Evolutionary conservation across 768 basidiomycete species (phyloP).

Genomic region (Amanita phalloides): DNA sequence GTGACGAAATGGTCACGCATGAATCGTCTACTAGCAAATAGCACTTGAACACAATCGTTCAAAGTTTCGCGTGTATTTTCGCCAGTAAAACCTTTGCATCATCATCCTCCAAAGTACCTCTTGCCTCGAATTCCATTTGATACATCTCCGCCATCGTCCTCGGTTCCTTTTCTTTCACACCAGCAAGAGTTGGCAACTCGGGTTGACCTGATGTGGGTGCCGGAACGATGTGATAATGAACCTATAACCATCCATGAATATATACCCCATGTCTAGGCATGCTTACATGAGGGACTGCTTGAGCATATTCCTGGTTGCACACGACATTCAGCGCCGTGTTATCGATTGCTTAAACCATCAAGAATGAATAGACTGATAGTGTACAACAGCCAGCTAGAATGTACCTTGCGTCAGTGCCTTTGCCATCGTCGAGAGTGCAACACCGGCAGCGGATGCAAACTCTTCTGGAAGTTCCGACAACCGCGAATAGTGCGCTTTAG

Average conservation of each 20-base stretch:
- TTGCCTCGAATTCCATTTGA: slow-evolving; percentile 42
- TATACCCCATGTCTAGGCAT: neutral
- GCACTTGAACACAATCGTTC: no score
- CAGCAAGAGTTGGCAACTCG: slow-evolving; percentile 7
- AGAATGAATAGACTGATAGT: neutral
- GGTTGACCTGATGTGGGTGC: slow-evolving; percentile 38
- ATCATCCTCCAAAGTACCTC: slow-evolving; percentile 50
- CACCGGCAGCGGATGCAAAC: slow-evolving; percentile 46
- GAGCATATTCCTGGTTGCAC: slow-evolving; percentile 76
- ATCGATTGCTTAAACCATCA: slow-evolving; percentile 31
- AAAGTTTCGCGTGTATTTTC: slow-evolving; percentile 35
- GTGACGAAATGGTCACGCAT: neutral
- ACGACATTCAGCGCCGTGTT: slow-evolving; percentile 68
- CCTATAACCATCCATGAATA: slow-evolving; percentile 25
- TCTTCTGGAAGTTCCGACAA: slow-evolving; percentile 57
- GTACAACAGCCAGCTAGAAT: slow-evolving; percentile 4
- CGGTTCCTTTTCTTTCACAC: slow-evolving; percentile 9
- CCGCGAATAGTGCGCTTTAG: slow-evolving; percentile 49
- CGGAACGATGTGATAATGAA: slow-evolving; percentile 71
- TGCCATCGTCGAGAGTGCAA: slow-evolving; percentile 50
- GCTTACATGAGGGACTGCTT: slow-evolving; percentile 67
- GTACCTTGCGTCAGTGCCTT: slow-evolving; percentile 52
- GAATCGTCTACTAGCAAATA: no score
- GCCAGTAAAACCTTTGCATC: slow-evolving; percentile 35
- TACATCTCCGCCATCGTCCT: slow-evolving; percentile 46